phyloP scores from a whole-genome alignment of 192 early-diverging fungal species.

The Lobulomyces angularis region DNA sequence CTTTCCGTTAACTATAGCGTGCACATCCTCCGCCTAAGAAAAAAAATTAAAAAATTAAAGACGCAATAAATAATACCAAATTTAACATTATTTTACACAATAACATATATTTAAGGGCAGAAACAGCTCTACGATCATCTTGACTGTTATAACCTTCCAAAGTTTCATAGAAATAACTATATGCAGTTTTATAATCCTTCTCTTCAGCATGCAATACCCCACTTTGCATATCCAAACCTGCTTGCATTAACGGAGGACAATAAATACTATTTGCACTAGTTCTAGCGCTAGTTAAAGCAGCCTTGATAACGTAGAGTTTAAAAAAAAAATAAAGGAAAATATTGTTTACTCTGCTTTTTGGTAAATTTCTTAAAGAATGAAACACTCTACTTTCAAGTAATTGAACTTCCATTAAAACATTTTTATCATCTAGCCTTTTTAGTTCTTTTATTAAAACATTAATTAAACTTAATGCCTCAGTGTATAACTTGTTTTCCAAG shows the following conservation, averaged over 20 bases:
- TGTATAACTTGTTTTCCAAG: conserved; percentile 90
- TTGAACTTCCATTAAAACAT: conserved; percentile 93
- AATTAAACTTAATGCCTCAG: conserved; percentile 77
- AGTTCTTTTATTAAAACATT: conserved; percentile 80
- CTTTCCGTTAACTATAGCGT: conserved; percentile 81
- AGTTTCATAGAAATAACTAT: conserved; percentile 98
- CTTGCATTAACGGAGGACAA: conserved; percentile 93
- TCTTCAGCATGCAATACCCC: conserved; percentile 96
- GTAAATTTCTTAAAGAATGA: conserved; percentile 80
- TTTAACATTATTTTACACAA: conserved; percentile 99
- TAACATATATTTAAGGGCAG: conserved; percentile 94
- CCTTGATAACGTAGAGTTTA: conserved; percentile 26
- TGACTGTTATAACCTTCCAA: conserved; percentile 85
- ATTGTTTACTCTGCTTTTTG: conserved; percentile 67
- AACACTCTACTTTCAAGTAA: conserved; percentile 88
- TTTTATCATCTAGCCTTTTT: conserved; percentile 98
- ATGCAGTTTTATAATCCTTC: conserved; percentile 98
- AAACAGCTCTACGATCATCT: conserved; percentile 74
- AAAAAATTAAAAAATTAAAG: not conserved
- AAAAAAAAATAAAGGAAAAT: conserved; percentile 11
- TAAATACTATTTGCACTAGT: conserved; percentile 96
- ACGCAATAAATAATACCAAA: conserved; percentile 38
- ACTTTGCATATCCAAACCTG: conserved; percentile 90
- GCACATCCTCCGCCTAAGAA: conserved; percentile 80
- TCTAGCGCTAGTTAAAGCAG: conserved; percentile 89